Evolutionary conservation across 805 yeast species (phyloP).

Genomic region (Komagataella pseudopastoris): DNA sequence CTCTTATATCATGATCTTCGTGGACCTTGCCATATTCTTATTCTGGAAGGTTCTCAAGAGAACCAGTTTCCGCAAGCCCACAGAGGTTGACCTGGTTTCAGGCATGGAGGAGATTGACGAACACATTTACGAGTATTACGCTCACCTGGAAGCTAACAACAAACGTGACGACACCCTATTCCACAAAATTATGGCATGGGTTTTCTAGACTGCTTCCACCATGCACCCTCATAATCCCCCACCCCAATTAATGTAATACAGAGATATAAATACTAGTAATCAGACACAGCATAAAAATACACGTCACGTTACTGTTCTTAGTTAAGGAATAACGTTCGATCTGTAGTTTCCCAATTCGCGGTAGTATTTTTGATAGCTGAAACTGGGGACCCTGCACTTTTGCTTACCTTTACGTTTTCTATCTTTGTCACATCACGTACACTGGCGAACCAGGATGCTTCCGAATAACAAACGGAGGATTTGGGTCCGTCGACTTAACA

Average conservation of each 20-base stretch:
- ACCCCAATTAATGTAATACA: not conserved
- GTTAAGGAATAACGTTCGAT: too few species aligned
- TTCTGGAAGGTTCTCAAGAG: conserved; percentile 23
- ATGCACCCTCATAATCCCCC: not conserved
- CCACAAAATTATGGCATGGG: not conserved
- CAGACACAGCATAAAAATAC: not conserved
- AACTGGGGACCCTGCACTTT: not conserved
- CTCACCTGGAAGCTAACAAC: conserved; percentile 2
- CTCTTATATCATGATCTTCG: conserved; percentile 27
- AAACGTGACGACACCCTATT: not conserved
- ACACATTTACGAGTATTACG: conserved; percentile 20
- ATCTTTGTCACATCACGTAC: not conserved
- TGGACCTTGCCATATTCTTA: conserved; percentile 21
- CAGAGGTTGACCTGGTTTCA: conserved; percentile 23
- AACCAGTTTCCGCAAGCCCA: conserved; percentile 20
- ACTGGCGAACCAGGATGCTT: not conserved
- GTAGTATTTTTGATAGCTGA: not conserved
- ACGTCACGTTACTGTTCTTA: not conserved
- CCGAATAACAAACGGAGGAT: conserved; percentile 22
- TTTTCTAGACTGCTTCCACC: not conserved
- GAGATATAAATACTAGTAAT: not conserved
- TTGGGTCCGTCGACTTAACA: conserved; percentile 38
- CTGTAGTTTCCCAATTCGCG: not conserved
- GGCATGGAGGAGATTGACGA: conserved; percentile 25
- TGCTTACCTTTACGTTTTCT: not conserved